These are phyloP conservation scores for Beauveria australis DNA, from an alignment of 2,329 filamentous ascomycete species.

Conservation along the genomic window DNA sequence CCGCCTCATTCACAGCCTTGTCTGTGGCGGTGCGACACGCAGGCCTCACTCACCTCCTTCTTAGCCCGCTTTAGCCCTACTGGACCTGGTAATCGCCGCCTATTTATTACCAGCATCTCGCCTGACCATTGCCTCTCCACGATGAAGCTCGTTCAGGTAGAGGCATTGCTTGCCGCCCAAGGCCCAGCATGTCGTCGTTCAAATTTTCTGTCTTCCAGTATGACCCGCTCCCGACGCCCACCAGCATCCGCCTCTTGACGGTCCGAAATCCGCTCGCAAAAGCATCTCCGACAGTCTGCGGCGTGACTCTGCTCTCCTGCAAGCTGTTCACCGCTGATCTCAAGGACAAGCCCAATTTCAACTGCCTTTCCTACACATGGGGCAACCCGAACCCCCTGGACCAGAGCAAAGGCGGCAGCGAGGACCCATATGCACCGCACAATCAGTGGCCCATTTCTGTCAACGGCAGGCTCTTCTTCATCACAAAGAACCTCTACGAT, in stretches of 20 bases:
- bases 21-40: neutral
- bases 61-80: neutral
- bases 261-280: constrained; percentile 6
- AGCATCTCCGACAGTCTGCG: constrained; percentile 1
- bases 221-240: neutral
- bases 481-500: constrained; percentile 11
- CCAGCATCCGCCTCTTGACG: constrained; percentile 6
- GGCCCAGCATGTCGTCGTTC: constrained; percentile 1
- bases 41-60: neutral
- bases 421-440: constrained; percentile 5
- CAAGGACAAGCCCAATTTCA: constrained; percentile 4
- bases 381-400: constrained; percentile 9
- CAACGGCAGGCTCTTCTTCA: constrained; percentile 17
- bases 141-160: neutral
- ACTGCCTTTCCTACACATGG: constrained; percentile 13
- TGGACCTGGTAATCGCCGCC: neutral
- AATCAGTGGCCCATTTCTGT: constrained; percentile 10
- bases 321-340: constrained; percentile 6
- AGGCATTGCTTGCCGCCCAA: neutral
- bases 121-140: neutral
- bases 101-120: constrained; percentile 5
- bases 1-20: neutral
- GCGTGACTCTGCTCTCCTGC: constrained; percentile 7
- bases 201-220: neutral
- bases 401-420: neutral